Evolutionary conservation across 495 filamentous ascomycete genomes (phyloP).

Genomic region (Aspergillus campestris): DNA sequence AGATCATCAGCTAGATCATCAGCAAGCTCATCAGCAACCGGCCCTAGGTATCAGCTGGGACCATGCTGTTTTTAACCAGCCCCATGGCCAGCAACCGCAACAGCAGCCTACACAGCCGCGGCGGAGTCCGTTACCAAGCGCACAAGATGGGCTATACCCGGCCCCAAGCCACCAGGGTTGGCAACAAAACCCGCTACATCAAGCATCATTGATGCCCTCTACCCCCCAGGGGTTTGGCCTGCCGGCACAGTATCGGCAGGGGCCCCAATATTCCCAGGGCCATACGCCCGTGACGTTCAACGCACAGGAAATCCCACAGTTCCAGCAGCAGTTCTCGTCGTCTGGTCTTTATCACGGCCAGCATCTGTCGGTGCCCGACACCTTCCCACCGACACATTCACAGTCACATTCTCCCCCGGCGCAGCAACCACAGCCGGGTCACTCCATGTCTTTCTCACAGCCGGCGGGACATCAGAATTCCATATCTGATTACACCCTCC

Average conservation of each 20-base stretch:
- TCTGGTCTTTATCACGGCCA: slow-evolving; percentile 26
- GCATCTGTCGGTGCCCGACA: slow-evolving; percentile 21
- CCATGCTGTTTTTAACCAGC: slow-evolving; percentile 25
- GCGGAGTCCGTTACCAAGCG: slow-evolving; percentile 19
- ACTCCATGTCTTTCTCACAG: slow-evolving; percentile 7
- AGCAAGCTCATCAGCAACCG: slow-evolving; percentile 18
- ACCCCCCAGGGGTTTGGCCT: slow-evolving; percentile 19
- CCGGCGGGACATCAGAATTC: slow-evolving; percentile 11
- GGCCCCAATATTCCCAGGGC: slow-evolving; percentile 27
- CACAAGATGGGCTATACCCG: slow-evolving; percentile 24
- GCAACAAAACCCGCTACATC: slow-evolving; percentile 28
- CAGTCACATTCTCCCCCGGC: slow-evolving; percentile 14
- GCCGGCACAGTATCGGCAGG: slow-evolving; percentile 24
- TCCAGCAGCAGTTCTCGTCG: slow-evolving; percentile 25
- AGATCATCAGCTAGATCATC: slow-evolving; percentile 15
- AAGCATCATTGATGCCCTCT: slow-evolving; percentile 9
- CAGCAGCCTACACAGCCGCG: slow-evolving; percentile 11
- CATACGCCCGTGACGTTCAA: slow-evolving; percentile 25
- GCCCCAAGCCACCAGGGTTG: slow-evolving; percentile 28
- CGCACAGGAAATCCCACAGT: slow-evolving; percentile 25
- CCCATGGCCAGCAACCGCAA: background rate
- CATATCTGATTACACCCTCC: slow-evolving; percentile 18
- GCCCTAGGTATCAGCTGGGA: slow-evolving; percentile 31
- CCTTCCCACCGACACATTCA: slow-evolving; percentile 18
- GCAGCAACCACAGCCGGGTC: slow-evolving; percentile 18